Evolutionary conservation across 2,329 filamentous ascomycete genomes (phyloP), one percentile per base, ranked within the genome.

Genomic region (Colletotrichum falcatum): DNA sequence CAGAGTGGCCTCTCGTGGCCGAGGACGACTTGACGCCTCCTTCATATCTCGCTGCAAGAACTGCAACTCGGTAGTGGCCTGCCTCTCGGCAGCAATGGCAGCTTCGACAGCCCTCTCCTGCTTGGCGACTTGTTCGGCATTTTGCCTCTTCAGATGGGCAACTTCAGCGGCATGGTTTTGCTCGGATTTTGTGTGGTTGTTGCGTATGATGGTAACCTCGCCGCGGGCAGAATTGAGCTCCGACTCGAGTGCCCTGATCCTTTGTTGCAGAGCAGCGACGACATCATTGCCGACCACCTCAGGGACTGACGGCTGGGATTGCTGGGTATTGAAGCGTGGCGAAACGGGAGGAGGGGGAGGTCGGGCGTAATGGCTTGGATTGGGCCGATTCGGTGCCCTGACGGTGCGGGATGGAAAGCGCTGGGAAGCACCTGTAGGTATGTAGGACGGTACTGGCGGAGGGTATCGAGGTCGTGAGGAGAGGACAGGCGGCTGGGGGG

Each of bases 181-280:
- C 20, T 85, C 83, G 0, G 85, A 82, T 75, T 89, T 91, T 60
- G 91, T 87, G 49, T 89, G 86, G 70, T 93, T 93, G 70, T 88
- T 87, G 42, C 93, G 89, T n/a, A 95, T 85, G 71, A 95, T 94
- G 61, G 91, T 87, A 35, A 90, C 90, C 78, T 95, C 92, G 60
- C 93, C 93, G 23, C 88, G 84, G 74, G 92, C 92, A 3, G 87
- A 86, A 64, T 84, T 85, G 20, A 91, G 84, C 60, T 90, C 88
- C 7, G 86, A 81, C 73, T 88, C 85, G 3, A 91, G 82, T 1
- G 84, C 82, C 9, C 81, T 80, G 42, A 90, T 79, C 46, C 87
- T 84, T 37, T 87, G 85, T 73, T 89, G 86, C 2, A 89, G 79
- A 0, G 83, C 80, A 4, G 83, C 78, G 7, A 86, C 70, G 33